These are phyloP conservation scores for Gastrodia elata DNA, from an alignment of 106 monocot genomes.

Conservation along the genomic window DNA sequence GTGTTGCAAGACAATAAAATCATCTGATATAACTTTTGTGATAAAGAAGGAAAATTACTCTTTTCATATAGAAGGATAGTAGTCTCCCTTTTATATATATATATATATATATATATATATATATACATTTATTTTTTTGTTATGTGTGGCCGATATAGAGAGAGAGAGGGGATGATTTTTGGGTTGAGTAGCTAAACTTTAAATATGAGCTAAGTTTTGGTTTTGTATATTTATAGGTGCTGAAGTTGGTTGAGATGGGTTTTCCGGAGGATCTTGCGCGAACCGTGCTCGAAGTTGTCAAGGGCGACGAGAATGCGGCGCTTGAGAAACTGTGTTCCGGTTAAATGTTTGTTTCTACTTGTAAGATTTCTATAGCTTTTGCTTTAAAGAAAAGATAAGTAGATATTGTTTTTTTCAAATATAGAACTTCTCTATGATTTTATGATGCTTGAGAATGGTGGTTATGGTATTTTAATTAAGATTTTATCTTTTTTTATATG, in stretches of 20 bases:
- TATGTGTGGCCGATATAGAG: no score
- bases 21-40: no score
- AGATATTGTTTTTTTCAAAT: background rate
- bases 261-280: constrained; percentile 73
- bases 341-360: constrained; percentile 12
- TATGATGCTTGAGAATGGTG: background rate
- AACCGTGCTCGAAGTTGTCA: constrained; percentile 50
- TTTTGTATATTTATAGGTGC: constrained; percentile 35
- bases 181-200: no score
- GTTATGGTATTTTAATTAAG: background rate
- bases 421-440: background rate
- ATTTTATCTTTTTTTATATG: no score
- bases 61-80: no score
- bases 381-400: background rate
- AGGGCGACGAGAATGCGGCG: constrained; percentile 94
- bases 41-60: no score
- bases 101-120: no score
- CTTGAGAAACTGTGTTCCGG: constrained; percentile 85
- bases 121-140: no score
- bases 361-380: background rate
- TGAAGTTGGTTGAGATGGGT: constrained; percentile 92
- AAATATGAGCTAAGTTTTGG: background rate
- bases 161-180: no score
- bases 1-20: no score
- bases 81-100: no score